Percentiles rank a stretch among this genome's conserved stretches.
Evolutionary conservation across 305 asterid genomes (phyloP).

Genomic region (Solanum aculeatissimum): DNA sequence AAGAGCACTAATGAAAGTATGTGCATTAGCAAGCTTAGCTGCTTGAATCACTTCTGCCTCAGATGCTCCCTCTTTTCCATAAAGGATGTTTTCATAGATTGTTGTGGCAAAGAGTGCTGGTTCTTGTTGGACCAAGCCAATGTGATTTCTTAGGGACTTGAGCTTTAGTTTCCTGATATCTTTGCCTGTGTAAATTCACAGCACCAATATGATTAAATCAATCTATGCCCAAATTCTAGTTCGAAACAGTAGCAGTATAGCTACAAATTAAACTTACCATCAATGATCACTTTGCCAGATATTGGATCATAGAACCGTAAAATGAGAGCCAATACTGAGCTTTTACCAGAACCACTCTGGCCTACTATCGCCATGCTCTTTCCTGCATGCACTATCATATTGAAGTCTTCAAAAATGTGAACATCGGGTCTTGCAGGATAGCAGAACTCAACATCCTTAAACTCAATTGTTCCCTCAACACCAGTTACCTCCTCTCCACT

Average conservation of each 20-base stretch:
- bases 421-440: constrained; percentile 92
- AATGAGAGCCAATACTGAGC: constrained; percentile 76
- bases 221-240: not conserved
- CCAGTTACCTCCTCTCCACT: constrained; percentile 68
- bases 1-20: constrained; percentile 58
- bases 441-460: constrained; percentile 78
- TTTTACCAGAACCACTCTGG: constrained; percentile 96
- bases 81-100: constrained; percentile 75
- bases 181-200: constrained; percentile 44
- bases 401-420: constrained; percentile 74
- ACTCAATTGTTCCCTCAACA: constrained; percentile 74
- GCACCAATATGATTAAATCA: not conserved
- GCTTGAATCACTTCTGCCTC: constrained; percentile 81
- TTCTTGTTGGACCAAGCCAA: constrained; percentile 91
- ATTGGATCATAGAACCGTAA: constrained; percentile 89
- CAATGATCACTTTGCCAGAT: constrained; percentile 69
- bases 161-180: constrained; percentile 76
- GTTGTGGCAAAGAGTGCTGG: constrained; percentile 96
- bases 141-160: constrained; percentile 71
- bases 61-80: constrained; percentile 92
- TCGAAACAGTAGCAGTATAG: not conserved
- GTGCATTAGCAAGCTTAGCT: constrained; percentile 89
- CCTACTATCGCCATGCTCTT: constrained; percentile 94
- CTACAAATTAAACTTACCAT: constrained; percentile 37
- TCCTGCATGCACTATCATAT: constrained; percentile 57